Evolutionary conservation across 257 asterid genomes (phyloP).

Genomic region (Ajuga chamaepitys): DNA sequence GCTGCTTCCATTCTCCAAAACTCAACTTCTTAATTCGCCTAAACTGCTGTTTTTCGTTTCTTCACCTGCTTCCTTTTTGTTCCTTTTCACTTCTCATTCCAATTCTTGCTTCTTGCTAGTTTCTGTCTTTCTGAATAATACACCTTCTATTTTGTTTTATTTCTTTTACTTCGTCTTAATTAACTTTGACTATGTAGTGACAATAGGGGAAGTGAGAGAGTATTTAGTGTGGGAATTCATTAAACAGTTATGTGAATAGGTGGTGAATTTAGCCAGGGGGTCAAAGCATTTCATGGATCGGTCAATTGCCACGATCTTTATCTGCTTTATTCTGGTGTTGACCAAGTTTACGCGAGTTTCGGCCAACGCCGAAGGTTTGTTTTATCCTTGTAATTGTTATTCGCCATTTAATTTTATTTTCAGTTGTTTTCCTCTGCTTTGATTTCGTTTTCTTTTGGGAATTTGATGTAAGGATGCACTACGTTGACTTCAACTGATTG

Average conservation of each 20-base stretch:
- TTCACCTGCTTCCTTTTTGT: background rate
- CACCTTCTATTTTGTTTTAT: background rate
- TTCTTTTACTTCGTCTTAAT: background rate
- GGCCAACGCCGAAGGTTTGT: slow-evolving; percentile 75
- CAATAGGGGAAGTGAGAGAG: slow-evolving; percentile 9
- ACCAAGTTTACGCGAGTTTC: slow-evolving; percentile 39
- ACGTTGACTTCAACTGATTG: slow-evolving; percentile 6
- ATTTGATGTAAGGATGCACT: slow-evolving; percentile 16
- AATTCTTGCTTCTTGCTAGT: background rate
- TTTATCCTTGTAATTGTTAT: background rate
- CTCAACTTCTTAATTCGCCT: slow-evolving; percentile 2
- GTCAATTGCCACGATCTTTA: slow-evolving; percentile 36
- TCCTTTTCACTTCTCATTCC: background rate
- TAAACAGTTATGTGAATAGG: slow-evolving; percentile 14
- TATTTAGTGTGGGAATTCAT: slow-evolving; percentile 17
- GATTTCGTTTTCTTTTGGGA: slow-evolving; percentile 1
- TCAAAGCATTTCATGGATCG: slow-evolving; percentile 50
- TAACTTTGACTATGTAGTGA: slow-evolving; percentile 1
- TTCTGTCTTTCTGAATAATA: background rate
- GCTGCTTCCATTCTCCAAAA: slow-evolving; percentile 14
- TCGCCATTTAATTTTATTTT: background rate
- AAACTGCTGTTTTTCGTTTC: slow-evolving; percentile 5
- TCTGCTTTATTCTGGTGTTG: slow-evolving; percentile 33
- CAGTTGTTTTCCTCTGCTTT: background rate
- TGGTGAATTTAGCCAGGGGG: slow-evolving; percentile 10